phyloP scores from a whole-genome alignment of 2,329 filamentous ascomycete species.

The Dryadomyces quercus-mongolicae region DNA sequence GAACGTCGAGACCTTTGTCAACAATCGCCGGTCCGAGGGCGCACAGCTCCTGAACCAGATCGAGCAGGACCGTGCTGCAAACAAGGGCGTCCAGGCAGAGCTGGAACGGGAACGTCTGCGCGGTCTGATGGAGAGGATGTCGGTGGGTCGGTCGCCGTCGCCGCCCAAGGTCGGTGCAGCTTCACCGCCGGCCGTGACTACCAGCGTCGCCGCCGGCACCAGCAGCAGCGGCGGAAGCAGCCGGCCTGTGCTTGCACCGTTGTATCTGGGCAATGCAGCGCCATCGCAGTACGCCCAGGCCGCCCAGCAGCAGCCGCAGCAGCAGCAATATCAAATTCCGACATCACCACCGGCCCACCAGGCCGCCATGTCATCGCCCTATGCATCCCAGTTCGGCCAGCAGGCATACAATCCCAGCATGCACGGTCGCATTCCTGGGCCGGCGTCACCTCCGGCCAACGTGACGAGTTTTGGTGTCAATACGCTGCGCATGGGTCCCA shows the following conservation, averaged over 20 bases:
- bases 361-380: conserved; percentile 22
- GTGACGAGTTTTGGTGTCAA: conserved; percentile 24
- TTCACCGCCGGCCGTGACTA: conserved; percentile 13
- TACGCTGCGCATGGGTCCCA: conserved; percentile 21
- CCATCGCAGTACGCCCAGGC: conserved; percentile 37
- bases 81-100: conserved; percentile 52
- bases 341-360: conserved; percentile 41
- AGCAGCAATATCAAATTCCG: conserved; percentile 37
- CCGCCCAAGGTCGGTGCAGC: conserved; percentile 20
- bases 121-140: conserved; percentile 90
- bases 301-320: conserved; percentile 40
- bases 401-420: conserved; percentile 45
- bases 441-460: conserved; percentile 31
- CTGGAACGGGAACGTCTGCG: conserved; percentile 76
- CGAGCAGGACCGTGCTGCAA: conserved; percentile 61
- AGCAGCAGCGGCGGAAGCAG: conserved; percentile 14
- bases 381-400: conserved; percentile 28
- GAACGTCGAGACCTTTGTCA: conserved; percentile 95
- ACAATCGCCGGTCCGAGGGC: conserved; percentile 83
- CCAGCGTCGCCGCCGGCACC: conserved; percentile 1
- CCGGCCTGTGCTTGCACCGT: conserved; percentile 22
- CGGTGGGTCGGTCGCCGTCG: conserved; percentile 54
- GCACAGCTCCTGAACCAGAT: conserved; percentile 82
- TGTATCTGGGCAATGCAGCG: conserved; percentile 18
- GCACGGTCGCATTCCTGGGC: conserved; percentile 44